A percentile compares a stretch with the other conserved stretches of the same genome.
phyloP scores from a whole-genome alignment of 768 basidiomycete species.

The Obba rivulosa region DNA sequence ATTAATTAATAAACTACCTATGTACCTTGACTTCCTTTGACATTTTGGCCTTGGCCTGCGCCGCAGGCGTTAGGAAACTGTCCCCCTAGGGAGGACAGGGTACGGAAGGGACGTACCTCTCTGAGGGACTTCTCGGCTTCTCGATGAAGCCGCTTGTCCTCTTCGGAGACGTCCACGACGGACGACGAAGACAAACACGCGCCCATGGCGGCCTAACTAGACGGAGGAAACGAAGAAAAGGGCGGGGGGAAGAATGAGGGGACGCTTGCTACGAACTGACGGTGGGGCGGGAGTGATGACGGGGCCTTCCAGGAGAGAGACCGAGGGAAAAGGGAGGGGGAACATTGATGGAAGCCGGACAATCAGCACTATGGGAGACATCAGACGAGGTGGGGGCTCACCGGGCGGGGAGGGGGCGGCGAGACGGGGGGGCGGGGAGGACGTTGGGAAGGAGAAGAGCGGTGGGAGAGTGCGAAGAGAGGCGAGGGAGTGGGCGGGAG shows the following conservation, averaged over 20 bases:
- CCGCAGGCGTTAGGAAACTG: background rate
- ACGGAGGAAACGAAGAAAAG: conserved; percentile 2
- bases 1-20: conserved; percentile 1
- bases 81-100: conserved; percentile 2
- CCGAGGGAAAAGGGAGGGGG: too few species aligned
- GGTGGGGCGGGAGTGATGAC: too few species aligned
- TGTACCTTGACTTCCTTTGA: conserved; percentile 71
- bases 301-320: too few species aligned
- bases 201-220: conserved; percentile 44
- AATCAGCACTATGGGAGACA: background rate
- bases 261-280: background rate
- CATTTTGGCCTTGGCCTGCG: conserved; percentile 69
- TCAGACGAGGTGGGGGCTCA: background rate
- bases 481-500: background rate
- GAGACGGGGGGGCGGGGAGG: background rate
- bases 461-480: conserved; percentile 1
- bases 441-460: background rate
- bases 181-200: conserved; percentile 64
- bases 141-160: conserved; percentile 58
- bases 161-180: conserved; percentile 57
- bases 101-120: conserved; percentile 45
- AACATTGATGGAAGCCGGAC: background rate
- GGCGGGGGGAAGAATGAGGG: conserved; percentile 5
- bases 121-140: conserved; percentile 75
- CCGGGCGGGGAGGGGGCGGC: background rate